Conservation (phyloP, 495 filamentous ascomycete genomes). For the Aspergillus ellipticus region DNA sequence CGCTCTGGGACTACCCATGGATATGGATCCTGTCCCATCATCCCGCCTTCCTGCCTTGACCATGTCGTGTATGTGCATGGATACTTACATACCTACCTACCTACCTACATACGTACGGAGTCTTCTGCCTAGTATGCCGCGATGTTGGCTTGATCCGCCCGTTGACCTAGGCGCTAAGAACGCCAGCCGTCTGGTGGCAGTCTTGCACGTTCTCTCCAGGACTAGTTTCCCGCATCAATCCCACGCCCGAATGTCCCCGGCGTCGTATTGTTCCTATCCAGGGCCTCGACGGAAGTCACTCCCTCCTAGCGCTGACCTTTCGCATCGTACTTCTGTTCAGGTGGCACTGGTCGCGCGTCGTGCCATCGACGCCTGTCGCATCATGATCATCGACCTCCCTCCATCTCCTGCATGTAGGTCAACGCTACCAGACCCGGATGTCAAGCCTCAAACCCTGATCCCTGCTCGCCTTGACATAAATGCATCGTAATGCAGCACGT, state of each 20-base stretch:
- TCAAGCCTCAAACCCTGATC: not conserved
- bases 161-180: slow-evolving; percentile 7
- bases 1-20: slow-evolving; percentile 4
- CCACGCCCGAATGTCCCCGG: not conserved
- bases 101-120: not conserved
- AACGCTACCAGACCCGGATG: not conserved
- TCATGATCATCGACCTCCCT: not conserved
- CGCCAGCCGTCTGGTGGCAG: slow-evolving; percentile 5
- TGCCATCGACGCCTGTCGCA: not conserved
- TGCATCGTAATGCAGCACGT: not conserved
- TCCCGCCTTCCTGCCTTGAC: not conserved
- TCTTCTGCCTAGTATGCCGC: not conserved
- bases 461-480: not conserved
- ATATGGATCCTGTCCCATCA: slow-evolving; percentile 1
- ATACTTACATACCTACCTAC: not conserved
- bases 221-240: not conserved
- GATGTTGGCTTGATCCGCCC: slow-evolving; percentile 1
- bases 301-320: not conserved
- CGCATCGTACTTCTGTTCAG: not conserved
- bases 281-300: not conserved
- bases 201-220: not conserved
- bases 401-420: not conserved
- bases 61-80: too few species aligned
- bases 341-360: not conserved
- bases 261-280: not conserved